Evolutionary conservation across 2,329 filamentous ascomycete genomes (phyloP), one percentile per base, ranked within the genome.

Genomic region (Monascus ruber): DNA sequence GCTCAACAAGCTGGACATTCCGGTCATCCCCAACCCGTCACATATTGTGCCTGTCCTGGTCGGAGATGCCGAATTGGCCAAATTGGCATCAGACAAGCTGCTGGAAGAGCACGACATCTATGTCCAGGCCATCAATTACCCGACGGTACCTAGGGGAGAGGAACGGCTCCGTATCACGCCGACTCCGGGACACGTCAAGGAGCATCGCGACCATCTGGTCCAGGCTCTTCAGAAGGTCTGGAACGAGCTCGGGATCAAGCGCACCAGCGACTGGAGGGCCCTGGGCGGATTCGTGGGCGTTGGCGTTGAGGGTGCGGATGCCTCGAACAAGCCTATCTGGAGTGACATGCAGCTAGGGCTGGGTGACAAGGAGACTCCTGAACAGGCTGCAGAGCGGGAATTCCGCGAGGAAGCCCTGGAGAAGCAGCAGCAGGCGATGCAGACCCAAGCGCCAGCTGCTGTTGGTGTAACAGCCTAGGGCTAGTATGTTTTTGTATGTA

Each of bases 41-140:
- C 91, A 98, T 68, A 98, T 98, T 56, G 75, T 98, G 38, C 91
- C 91, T 4, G 76, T 96, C 39, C 74, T 98, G 8, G 89, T 98
- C 36, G 91, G 91, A 42, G 91, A 94, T 55, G 91, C 91, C 35
- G 88, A 91, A 64, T 70, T 93, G 32, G 91, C 91, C 43, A 95
- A 91, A 72, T 73, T 81, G 52, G 91, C 91, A 5, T 94, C 85
- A 24, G 91, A 98, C 59, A 79, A 94, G 70, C 78, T 98, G 24
- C 76, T 98, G 9, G 79, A 83, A 50, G 83, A 94, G 50, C 84
- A 94, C 70, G 77, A 80, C 45, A 95, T 98, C 59, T 98, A 98
- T 60, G 91, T 98, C 25, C 91, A 98, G 68, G 87, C 86, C 40
- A 96, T 98, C 74, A 98, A 98, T 70, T 96, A 96, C 66, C 91